Base-by-base conservation (phyloP, 129 eudicot species). In the Chrysanthemum makinoi region DNA sequence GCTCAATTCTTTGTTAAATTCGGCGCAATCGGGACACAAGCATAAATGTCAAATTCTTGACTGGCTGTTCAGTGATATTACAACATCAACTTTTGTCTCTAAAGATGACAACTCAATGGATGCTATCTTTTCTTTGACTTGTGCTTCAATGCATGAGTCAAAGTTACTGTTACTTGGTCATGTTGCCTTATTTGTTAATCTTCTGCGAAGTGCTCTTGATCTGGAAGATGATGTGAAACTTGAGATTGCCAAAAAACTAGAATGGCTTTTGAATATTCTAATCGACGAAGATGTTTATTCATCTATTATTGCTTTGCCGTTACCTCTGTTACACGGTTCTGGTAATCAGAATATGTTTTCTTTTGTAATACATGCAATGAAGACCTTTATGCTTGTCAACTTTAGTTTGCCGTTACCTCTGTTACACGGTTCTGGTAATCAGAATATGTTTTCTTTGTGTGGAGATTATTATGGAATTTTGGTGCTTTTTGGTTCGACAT, bases 381-480 rank as follows among this genome's bases (percentile, higher is more conserved):
- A n/a, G n/a, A n/a, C n/a, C n/a, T n/a, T n/a, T n/a, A n/a, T n/a
- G n/a, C n/a, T n/a, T n/a, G n/a, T n/a, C n/a, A n/a, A n/a, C n/a
- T n/a, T n/a, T n/a, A n/a, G n/a, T n/a, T n/a, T n/a, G n/a, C n/a
- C n/a, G n/a, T n/a, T n/a, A n/a, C n/a, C n/a, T n/a, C n/a, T n/a
- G n/a, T n/a, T n/a, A n/a, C n/a, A n/a, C n/a, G n/a, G n/a, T n/a
- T n/a, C n/a, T n/a, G n/a, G n/a, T n/a, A n/a, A n/a, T n/a, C n/a
- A n/a, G n/a, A n/a, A n/a, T n/a, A 94, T 66, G 89, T 61, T 80
- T 82, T 77, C 95, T 94, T 69, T 94, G 97, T 64, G 65, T 82
- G 87, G 96, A 94, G 57, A 81, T 94, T 51, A 72, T 86, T 62
- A 81, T 84, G 80, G 96, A 94, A 66, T 95, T 94, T 54, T 87